Evolutionary conservation across 306 rosid species (phyloP).

Genomic region (Ormosia emarginata): DNA sequence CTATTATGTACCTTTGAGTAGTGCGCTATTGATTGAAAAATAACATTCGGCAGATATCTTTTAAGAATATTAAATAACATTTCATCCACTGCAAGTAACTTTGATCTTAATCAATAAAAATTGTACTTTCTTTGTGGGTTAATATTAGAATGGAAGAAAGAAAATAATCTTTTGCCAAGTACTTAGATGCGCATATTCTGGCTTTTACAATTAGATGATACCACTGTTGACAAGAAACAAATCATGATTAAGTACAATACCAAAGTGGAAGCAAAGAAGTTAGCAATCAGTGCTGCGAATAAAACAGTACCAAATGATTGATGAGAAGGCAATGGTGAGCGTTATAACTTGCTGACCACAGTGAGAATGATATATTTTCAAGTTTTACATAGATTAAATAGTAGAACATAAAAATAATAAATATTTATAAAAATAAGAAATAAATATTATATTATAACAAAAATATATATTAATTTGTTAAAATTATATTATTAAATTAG

Average conservation of each 20-base stretch:
- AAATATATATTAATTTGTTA: too few species aligned
- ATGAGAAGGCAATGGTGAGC: slow-evolving; percentile 7
- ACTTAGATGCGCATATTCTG: slow-evolving; percentile 20
- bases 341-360: too few species aligned
- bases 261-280: slow-evolving; percentile 29
- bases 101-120: slow-evolving; percentile 10
- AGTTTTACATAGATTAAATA: too few species aligned
- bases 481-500: too few species aligned
- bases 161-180: not conserved
- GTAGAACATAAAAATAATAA: too few species aligned
- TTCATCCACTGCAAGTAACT: not conserved
- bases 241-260: not conserved
- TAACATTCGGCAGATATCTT: not conserved
- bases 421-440: too few species aligned
- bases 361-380: too few species aligned
- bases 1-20: not conserved
- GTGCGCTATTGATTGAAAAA: not conserved
- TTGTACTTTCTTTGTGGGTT: not conserved
- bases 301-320: slow-evolving; percentile 22
- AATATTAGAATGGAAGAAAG: not conserved
- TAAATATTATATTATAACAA: too few species aligned
- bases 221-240: not conserved
- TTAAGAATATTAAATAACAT: not conserved
- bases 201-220: slow-evolving; percentile 18
- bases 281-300: slow-evolving; percentile 18